Evolutionary conservation across 768 basidiomycete species (phyloP), one percentile per base, ranked within the genome.

Genomic region (Asterophora lycoperdoides): DNA sequence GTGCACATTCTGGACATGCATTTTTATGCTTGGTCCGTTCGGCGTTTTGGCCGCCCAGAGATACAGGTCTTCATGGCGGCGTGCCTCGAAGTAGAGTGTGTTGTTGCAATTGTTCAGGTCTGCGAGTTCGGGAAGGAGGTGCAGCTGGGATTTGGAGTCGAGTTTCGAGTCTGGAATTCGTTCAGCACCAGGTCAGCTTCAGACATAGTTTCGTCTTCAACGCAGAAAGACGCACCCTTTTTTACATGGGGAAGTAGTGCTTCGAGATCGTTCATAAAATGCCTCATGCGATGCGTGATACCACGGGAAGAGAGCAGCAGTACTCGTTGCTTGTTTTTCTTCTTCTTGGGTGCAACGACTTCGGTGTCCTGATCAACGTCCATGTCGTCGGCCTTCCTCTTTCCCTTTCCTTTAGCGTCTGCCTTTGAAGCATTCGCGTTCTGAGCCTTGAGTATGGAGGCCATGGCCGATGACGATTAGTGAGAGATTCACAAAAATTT

Each of bases 21-120:
- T 78, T 67, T 97, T 97, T 62, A 94, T 83, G 61, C 89, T 94
- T 11, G 96, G 96, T 8, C 96, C 96, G 61, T 99, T 99, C 17
- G 96, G 96, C 30, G 93, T 90, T 67, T 97, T 94, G 10, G 89
- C 84, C 28, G 93, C 87, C 96, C 96, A 99, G 50, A 98, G 67
- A 61, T 98, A 99, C 42, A 99, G 74, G 60, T 98, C 95, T 62
- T 96, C 92, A 60, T 97, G 92, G 45, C 93, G 74, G 42, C 96
- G 83, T 7, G 94, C 93, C 69, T 99, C 96, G 62, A 99, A 96
- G 72, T 96, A 99, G 15, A 99, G 73, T 4, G 94, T 78, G 63
- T 98, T 98, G 71, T 97, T 97, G 70, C 96, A 99, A 64, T 93
- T 95, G 66, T 96, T 86, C 28, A 99, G 80, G 68, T 98, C 95